Base-by-base conservation (phyloP, 768 basidiomycete genomes). In the Tulasnella sp. region DNA sequence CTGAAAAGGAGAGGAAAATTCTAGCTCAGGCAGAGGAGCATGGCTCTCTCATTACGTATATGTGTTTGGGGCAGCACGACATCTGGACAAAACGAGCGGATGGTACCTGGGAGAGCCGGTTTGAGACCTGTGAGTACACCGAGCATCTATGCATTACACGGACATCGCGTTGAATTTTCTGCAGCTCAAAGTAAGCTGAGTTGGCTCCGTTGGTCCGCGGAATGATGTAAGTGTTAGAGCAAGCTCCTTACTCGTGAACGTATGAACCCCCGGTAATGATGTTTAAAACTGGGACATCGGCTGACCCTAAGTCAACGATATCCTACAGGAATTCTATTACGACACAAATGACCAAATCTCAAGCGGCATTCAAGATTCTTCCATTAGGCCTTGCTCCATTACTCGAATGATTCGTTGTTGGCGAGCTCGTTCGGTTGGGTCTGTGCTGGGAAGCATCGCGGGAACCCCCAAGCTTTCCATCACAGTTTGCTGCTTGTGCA, bases 361-460 rank as follows among this genome's bases (percentile, higher is more conserved):
- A 44, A 1, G 16, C 18, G 1, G 44, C 24, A 48, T 6, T 75
- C 40, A 75, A 42, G 24, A 42, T 7, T 58, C 79, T 4, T 72
- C 79, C 72, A 37, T 58, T 14, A 80, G 44, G 9, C 79, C 79
- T n/a, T 80, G 69, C 31, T 80, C 79, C 18, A 82, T 41, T 69
- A 95, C 91, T 79, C 92, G 90, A 72, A 93, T 87, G n/a, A 96
- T 88, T 81, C 89, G 88, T 82, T 91, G 91, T 84, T 96, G 94
- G 78, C 89, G 90, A 93, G 94, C 89, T 86, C 89, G 86, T 82
- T 91, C 89, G 4, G 86, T 83, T 54, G 83, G 83, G 69, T 88
- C 87, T 69, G 83, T 85, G 3, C 92, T 91, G 18, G 87, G 85
- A 84, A 90, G 93, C 92, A 96, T 95, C 2, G 90, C 88, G 22